A percentile compares a stretch with the other conserved stretches of the same genome.
phyloP scores from a whole-genome alignment of 305 asterid genomes.

The Fraxinus velutina region DNA sequence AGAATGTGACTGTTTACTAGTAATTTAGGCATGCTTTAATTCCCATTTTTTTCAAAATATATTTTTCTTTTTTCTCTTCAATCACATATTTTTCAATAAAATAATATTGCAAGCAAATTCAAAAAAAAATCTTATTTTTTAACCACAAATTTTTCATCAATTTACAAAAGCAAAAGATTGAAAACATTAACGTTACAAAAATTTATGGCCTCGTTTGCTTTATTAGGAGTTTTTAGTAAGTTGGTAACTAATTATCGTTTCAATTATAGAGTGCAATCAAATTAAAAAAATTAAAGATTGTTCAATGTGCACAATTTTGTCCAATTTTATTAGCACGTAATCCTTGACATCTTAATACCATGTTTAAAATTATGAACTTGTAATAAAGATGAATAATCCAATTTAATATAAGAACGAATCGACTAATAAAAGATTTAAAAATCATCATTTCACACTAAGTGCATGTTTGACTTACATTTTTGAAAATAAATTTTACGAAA shows the following conservation, averaged over 20 bases:
- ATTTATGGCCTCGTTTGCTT: background rate
- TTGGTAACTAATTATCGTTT: background rate
- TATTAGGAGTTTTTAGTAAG: background rate
- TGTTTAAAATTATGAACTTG: background rate
- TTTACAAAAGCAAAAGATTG: background rate
- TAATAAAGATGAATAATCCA: background rate
- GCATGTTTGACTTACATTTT: background rate
- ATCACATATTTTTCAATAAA: too few relatives aligned
- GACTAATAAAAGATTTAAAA: background rate
- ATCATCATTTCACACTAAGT: background rate
- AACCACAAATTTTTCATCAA: too few relatives aligned
- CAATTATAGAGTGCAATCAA: background rate
- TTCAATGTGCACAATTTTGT: background rate
- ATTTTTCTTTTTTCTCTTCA: too few relatives aligned
- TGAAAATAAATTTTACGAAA: background rate
- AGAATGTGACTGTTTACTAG: background rate
- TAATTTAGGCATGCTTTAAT: too few relatives aligned
- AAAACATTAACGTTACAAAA: background rate
- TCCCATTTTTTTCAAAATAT: too few relatives aligned
- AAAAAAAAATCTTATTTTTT: too few relatives aligned
- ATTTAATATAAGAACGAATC: background rate
- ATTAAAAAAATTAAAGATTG: background rate
- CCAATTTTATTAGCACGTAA: background rate
- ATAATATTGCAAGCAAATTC: too few relatives aligned
- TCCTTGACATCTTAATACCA: background rate